phyloP scores from a whole-genome alignment of 345 rosid species.

The Melaleuca alternifolia region DNA sequence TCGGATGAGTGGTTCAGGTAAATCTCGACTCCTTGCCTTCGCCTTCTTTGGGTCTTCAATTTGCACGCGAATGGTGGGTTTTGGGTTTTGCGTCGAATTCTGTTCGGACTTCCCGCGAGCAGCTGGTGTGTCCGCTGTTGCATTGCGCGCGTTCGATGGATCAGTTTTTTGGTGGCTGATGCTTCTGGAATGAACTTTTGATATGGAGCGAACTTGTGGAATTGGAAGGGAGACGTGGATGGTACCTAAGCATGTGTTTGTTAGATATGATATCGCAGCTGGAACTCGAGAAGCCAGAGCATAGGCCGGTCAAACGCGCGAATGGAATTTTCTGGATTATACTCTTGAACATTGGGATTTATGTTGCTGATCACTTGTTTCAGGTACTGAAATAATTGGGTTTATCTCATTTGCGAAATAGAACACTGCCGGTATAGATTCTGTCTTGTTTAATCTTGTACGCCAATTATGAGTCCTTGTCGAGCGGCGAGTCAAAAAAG shows the following conservation, averaged over 20 bases:
- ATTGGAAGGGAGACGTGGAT: not conserved
- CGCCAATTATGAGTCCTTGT: not conserved
- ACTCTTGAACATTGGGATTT: constrained; percentile 71
- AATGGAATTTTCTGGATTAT: constrained; percentile 83
- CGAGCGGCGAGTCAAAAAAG: not conserved
- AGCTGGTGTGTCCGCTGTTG: not conserved
- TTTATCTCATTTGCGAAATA: not conserved
- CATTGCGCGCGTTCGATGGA: not conserved
- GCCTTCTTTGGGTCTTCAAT: not conserved
- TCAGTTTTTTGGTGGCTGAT: not conserved
- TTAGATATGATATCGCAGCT: constrained; percentile 53
- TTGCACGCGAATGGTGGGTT: not conserved
- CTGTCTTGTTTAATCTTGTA: not conserved
- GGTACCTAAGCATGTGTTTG: not conserved
- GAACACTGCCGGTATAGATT: not conserved
- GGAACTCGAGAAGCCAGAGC: constrained; percentile 46
- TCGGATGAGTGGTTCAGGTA: not conserved
- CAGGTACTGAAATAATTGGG: constrained; percentile 27
- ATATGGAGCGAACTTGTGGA: not conserved
- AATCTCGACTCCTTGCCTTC: not conserved
- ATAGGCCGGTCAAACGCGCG: constrained; percentile 39
- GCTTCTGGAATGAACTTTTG: not conserved
- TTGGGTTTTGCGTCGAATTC: not conserved
- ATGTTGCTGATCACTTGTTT: constrained; percentile 67
- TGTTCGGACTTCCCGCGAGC: constrained; percentile 6